These are phyloP conservation scores for Aspergillus homomorphus DNA, from an alignment of 495 filamentous ascomycete genomes.

Conservation along the genomic window DNA sequence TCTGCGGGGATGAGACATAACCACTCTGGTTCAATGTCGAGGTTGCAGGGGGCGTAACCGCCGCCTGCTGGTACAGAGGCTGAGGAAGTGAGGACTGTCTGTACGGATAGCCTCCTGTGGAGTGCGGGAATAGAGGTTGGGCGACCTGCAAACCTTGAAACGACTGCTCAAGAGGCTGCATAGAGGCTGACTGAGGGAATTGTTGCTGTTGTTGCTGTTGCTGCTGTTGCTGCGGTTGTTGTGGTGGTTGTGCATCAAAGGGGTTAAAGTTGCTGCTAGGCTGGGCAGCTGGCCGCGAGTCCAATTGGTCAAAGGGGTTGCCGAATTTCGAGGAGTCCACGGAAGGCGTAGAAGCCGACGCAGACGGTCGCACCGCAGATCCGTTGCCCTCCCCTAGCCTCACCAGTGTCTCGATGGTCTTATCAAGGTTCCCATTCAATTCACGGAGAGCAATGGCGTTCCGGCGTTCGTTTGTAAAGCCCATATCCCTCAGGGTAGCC, in stretches of 20 bases:
- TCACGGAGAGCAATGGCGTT: slow-evolving; percentile 77
- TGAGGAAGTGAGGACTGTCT: slow-evolving; percentile 49
- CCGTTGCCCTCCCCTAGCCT: slow-evolving; percentile 67
- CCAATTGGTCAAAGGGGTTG: slow-evolving; percentile 53
- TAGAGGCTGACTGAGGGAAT: slow-evolving; percentile 44
- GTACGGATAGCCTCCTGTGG: slow-evolving; percentile 70
- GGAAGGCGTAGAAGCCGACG: slow-evolving; percentile 31
- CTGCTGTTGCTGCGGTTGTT: slow-evolving; percentile 11
- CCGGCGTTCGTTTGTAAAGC: slow-evolving; percentile 78
- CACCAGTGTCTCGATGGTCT: slow-evolving; percentile 76
- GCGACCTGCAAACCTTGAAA: slow-evolving; percentile 73
- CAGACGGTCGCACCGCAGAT: slow-evolving; percentile 38
- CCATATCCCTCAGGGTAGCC: slow-evolving; percentile 80
- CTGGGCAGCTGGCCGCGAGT: slow-evolving; percentile 34
- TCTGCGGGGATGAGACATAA: slow-evolving; percentile 42
- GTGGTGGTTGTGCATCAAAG: slow-evolving; percentile 53
- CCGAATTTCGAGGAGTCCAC: slow-evolving; percentile 25
- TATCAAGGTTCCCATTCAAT: slow-evolving; percentile 77
- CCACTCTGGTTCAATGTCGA: slow-evolving; percentile 51
- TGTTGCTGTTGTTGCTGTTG: slow-evolving; percentile 27
- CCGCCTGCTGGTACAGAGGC: slow-evolving; percentile 50
- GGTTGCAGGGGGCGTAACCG: slow-evolving; percentile 56
- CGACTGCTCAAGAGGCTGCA: slow-evolving; percentile 62
- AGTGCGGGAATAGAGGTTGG: slow-evolving; percentile 74
- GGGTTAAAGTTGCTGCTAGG: slow-evolving; percentile 55